Evolutionary conservation across 176 grass and related monocot species (phyloP).

Genomic region (Triticum timopheevii): DNA sequence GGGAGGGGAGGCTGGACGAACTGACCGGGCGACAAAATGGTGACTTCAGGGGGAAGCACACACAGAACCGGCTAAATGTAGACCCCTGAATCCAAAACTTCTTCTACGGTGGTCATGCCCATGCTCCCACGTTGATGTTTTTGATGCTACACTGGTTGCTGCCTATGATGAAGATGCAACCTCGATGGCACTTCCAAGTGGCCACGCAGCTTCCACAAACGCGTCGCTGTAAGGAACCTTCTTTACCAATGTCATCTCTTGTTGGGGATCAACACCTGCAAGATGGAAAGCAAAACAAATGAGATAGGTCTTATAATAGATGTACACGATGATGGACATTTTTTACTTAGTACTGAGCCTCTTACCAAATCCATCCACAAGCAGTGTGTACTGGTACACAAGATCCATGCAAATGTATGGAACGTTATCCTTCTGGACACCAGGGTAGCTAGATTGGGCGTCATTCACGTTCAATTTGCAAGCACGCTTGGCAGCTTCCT

Average conservation of each 20-base stretch:
- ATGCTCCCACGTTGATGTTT: not conserved
- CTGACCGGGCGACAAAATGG: conserved; percentile 27
- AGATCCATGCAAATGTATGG: conserved; percentile 97
- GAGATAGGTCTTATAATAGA: not conserved
- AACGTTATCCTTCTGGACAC: conserved; percentile 63
- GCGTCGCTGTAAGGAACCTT: conserved; percentile 74
- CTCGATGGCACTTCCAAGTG: conserved; percentile 96
- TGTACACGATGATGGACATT: not conserved
- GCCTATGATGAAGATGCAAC: conserved; percentile 74
- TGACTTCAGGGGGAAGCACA: not conserved
- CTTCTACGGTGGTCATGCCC: not conserved
- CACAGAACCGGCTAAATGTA: not conserved
- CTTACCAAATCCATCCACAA: conserved; percentile 90
- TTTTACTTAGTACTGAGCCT: conserved; percentile 1
- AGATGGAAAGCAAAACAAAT: conserved; percentile 8
- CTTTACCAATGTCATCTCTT: conserved; percentile 97
- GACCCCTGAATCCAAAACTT: conserved; percentile 30
- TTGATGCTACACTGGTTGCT: conserved; percentile 14
- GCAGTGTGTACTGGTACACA: conserved; percentile 90
- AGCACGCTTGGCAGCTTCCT: conserved; percentile 73
- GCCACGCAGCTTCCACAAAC: conserved; percentile 90
- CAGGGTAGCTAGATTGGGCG: conserved; percentile 52
- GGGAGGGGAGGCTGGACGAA: conserved; percentile 1
- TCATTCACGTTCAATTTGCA: conserved; percentile 75
- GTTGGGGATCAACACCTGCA: conserved; percentile 63